A percentile compares a stretch with the other conserved stretches of the same genome.
Evolutionary conservation across 2,329 filamentous ascomycete genomes (phyloP).

Genomic region (Scytalidium lignicola): DNA sequence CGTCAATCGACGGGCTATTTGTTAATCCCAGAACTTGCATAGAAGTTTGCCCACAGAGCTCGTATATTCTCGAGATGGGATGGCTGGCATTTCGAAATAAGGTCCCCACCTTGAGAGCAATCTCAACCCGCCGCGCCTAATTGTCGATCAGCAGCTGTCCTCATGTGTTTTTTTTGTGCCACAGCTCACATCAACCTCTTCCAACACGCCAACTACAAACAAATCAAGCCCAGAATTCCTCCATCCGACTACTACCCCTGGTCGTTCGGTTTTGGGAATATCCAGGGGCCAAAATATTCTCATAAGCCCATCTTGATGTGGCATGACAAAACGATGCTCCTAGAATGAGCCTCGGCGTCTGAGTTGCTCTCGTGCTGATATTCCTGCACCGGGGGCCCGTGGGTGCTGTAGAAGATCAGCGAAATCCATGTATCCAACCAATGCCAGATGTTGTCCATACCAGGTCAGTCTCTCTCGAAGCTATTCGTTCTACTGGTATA

Average conservation of each 20-base stretch:
- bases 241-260: constrained; percentile 92
- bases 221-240: constrained; percentile 87
- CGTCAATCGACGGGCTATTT: constrained; percentile 54
- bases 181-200: constrained; percentile 76
- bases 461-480: constrained; percentile 71
- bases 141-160: constrained; percentile 18
- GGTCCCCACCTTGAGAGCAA: constrained; percentile 76
- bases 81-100: constrained; percentile 80
- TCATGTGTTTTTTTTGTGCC: background rate
- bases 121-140: constrained; percentile 66
- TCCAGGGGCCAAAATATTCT: constrained; percentile 98
- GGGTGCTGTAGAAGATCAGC: constrained; percentile 61
- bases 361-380: constrained; percentile 93
- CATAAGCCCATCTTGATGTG: constrained; percentile 82
- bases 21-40: constrained; percentile 83
- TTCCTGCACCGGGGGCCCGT: constrained; percentile 68
- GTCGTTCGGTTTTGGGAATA: constrained; percentile 62
- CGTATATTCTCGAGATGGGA: constrained; percentile 72
- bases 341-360: constrained; percentile 92
- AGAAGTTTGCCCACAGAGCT: constrained; percentile 74
- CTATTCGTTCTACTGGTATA: constrained; percentile 78
- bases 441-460: constrained; percentile 46
- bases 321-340: constrained; percentile 48
- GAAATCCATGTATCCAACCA: constrained; percentile 21
- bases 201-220: constrained; percentile 82